Evolutionary conservation across 75 land plant species (phyloP).

Genomic region (Pinus albicaulis): DNA sequence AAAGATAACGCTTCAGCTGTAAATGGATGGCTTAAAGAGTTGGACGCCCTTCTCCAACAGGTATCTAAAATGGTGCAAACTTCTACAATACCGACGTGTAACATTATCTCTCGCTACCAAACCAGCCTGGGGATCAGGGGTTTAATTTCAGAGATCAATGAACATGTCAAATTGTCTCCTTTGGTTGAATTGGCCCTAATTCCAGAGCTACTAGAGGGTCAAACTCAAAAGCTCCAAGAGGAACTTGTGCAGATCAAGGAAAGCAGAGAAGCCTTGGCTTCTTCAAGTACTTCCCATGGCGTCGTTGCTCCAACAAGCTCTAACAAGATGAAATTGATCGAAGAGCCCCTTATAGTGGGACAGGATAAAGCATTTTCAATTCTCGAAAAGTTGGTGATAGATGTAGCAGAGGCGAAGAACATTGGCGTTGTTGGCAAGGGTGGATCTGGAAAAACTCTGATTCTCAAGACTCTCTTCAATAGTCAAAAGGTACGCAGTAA

Average conservation of each 20-base stretch:
- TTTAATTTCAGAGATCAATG: background rate
- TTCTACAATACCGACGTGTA: background rate
- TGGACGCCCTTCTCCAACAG: background rate
- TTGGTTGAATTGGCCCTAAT: background rate
- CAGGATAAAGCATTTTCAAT: background rate
- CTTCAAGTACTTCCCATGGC: background rate
- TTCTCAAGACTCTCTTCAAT: background rate
- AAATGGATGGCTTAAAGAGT: too few species aligned
- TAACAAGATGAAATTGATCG: background rate
- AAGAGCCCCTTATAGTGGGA: constrained; percentile 3
- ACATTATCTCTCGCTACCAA: background rate
- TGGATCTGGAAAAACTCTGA: background rate
- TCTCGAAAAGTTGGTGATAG: background rate
- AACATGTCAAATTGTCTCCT: background rate
- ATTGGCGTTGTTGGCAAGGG: background rate
- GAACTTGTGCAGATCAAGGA: background rate
- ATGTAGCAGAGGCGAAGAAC: background rate
- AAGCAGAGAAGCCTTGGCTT: background rate
- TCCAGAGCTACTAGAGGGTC: background rate
- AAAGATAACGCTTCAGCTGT: too few species aligned
- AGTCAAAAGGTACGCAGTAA: background rate
- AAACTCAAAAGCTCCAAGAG: background rate
- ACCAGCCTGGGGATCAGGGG: background rate
- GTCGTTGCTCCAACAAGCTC: background rate
- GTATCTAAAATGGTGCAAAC: background rate